A percentile compares a stretch with the other conserved stretches of the same genome.
Conservation (phyloP, 805 yeast genomes). For the Yamadazyma laniorum region DNA sequence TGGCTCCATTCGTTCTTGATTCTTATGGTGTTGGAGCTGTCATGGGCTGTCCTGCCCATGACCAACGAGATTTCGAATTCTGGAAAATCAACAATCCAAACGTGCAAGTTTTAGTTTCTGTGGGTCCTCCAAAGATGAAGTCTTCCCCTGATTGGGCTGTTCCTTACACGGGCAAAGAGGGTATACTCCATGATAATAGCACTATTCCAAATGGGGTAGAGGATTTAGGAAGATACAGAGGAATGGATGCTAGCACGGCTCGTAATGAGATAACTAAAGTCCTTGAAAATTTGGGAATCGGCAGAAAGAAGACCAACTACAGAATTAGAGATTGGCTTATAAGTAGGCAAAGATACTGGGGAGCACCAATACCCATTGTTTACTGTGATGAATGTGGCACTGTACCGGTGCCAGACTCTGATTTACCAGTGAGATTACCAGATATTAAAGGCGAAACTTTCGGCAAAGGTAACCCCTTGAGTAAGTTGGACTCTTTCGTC, state of each 20-base stretch:
- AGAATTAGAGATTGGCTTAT: constrained; percentile 91
- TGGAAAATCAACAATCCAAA: constrained; percentile 65
- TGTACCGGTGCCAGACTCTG: constrained; percentile 87
- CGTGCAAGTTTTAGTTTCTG: constrained; percentile 39
- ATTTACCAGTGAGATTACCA: constrained; percentile 83
- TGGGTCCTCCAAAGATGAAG: constrained; percentile 37
- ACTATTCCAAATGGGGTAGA: constrained; percentile 25
- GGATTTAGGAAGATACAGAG: constrained; percentile 42
- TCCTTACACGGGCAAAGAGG: constrained; percentile 51
- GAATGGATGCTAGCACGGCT: constrained; percentile 52
- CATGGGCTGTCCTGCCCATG: constrained; percentile 98
- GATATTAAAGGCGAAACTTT: constrained; percentile 50
- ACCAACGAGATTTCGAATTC: constrained; percentile 75
- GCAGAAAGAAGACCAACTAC: constrained; percentile 50
- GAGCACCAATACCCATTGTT: constrained; percentile 94
- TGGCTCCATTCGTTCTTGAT: constrained; percentile 86
- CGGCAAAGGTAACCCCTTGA: constrained; percentile 65
- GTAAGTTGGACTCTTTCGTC: constrained; percentile 63
- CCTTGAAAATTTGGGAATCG: constrained; percentile 42
- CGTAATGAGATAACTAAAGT: constrained; percentile 41
- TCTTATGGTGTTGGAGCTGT: constrained; percentile 91
- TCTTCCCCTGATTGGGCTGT: constrained; percentile 24
- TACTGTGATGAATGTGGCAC: constrained; percentile 85
- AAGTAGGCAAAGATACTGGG: constrained; percentile 96
- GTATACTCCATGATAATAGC: constrained; percentile 31